These are phyloP conservation scores for Aspergillus unguis DNA, from an alignment of 2,329 filamentous ascomycete species.

Conservation along the genomic window DNA sequence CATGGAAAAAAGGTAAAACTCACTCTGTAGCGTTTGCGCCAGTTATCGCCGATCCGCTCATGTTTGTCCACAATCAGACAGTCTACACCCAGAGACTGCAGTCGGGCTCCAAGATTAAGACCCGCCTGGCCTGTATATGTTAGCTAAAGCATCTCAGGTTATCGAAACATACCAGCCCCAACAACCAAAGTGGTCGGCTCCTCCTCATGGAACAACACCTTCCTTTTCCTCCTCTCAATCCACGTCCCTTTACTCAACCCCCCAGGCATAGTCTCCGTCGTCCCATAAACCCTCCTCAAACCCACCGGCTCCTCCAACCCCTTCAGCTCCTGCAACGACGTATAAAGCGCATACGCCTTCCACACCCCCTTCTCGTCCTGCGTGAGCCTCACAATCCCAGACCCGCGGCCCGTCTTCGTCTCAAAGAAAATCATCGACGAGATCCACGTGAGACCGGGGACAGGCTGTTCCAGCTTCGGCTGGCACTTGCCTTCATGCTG, in stretches of 20 bases:
- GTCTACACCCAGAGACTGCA: conserved; percentile 40
- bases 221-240: conserved; percentile 33
- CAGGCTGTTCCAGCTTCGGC: conserved; percentile 27
- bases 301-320: conserved; percentile 34
- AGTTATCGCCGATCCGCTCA: conserved; percentile 48
- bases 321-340: conserved; percentile 37
- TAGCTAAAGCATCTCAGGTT: background rate
- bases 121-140: conserved; percentile 40
- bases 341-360: conserved; percentile 41
- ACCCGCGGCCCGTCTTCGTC: conserved; percentile 34
- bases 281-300: conserved; percentile 31
- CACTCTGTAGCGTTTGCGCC: conserved; percentile 49
- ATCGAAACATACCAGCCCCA: conserved; percentile 32
- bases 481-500: conserved; percentile 33
- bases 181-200: conserved; percentile 43
- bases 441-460: conserved; percentile 33
- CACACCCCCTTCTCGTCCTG: conserved; percentile 28
- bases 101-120: conserved; percentile 41
- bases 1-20: background rate
- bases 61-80: conserved; percentile 47
- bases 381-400: conserved; percentile 37
- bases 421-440: conserved; percentile 42
- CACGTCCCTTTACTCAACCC: conserved; percentile 34
- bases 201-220: conserved; percentile 33
- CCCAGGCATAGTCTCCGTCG: conserved; percentile 33